Evolutionary conservation across 2,329 filamentous ascomycete genomes (phyloP).

Genomic region (Curvularia sp.): DNA sequence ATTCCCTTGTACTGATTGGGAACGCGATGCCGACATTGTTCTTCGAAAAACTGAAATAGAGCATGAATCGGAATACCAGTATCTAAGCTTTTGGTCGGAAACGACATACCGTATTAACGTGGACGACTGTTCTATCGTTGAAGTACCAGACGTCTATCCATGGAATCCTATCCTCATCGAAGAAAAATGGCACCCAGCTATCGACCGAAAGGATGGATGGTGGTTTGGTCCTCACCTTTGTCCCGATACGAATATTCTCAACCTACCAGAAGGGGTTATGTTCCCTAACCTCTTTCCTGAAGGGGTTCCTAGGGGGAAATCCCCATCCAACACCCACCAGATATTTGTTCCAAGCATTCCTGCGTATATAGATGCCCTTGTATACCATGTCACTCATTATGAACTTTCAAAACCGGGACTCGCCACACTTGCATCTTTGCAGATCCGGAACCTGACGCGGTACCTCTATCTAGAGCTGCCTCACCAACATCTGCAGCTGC

Average conservation of each 20-base stretch:
- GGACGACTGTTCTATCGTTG: neutral
- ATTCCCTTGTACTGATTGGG: no score
- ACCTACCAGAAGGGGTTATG: neutral
- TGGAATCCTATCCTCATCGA: constrained; percentile 13
- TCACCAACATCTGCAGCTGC: constrained; percentile 3
- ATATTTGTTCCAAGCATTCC: neutral
- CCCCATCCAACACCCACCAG: neutral
- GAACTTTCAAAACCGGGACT: constrained; percentile 1
- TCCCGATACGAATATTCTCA: constrained; percentile 3
- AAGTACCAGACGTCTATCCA: constrained; percentile 10
- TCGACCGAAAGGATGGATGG: constrained; percentile 9
- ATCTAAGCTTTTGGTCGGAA: constrained; percentile 2
- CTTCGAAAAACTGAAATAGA: no score
- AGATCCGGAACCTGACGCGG: neutral
- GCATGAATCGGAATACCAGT: no score
- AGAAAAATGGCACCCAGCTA: constrained; percentile 19
- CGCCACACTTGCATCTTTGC: neutral
- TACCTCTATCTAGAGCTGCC: constrained; percentile 11
- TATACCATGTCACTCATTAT: constrained; percentile 1
- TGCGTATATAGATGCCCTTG: constrained; percentile 1
- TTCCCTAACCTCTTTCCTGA: neutral
- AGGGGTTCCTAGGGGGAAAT: neutral
- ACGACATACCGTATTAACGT: neutral
- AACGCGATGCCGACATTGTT: no score
- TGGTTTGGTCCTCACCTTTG: constrained; percentile 16